Conservation (phyloP, 306 rosid species). For the Dalbergia cultrata region DNA sequence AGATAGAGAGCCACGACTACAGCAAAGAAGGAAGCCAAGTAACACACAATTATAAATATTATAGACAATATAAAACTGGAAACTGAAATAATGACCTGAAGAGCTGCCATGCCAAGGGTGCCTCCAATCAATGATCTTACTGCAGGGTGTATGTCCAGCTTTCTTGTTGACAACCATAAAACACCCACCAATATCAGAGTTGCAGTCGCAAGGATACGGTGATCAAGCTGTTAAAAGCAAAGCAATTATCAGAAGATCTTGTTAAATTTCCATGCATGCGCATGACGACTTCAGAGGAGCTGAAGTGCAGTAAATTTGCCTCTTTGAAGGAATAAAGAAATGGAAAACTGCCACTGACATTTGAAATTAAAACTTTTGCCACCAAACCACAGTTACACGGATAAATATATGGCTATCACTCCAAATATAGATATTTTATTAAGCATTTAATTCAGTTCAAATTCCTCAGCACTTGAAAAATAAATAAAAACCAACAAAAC, state of each 20-base stretch:
- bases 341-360: background rate
- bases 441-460: slow-evolving; percentile 16
- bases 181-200: slow-evolving; percentile 67
- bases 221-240: slow-evolving; percentile 72
- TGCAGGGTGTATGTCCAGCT: slow-evolving; percentile 81
- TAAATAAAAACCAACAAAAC: background rate
- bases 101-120: slow-evolving; percentile 75
- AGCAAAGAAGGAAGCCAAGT: background rate
- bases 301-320: background rate
- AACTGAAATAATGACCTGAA: slow-evolving; percentile 68
- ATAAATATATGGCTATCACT: background rate
- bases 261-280: slow-evolving; percentile 23
- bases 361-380: slow-evolving; percentile 1
- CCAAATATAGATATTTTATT: slow-evolving; percentile 7
- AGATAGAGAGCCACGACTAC: background rate
- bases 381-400: background rate
- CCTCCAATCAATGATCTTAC: slow-evolving; percentile 72
- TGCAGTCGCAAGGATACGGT: slow-evolving; percentile 83
- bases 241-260: slow-evolving; percentile 6
- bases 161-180: slow-evolving; percentile 84
- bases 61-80: background rate
- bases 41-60: slow-evolving; percentile 6
- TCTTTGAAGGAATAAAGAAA: slow-evolving; percentile 25
- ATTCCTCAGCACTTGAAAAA: slow-evolving; percentile 22
- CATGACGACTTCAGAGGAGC: background rate